Base-by-base conservation (phyloP, 148 eudicot species). In the Fagopyrum tataricum region DNA sequence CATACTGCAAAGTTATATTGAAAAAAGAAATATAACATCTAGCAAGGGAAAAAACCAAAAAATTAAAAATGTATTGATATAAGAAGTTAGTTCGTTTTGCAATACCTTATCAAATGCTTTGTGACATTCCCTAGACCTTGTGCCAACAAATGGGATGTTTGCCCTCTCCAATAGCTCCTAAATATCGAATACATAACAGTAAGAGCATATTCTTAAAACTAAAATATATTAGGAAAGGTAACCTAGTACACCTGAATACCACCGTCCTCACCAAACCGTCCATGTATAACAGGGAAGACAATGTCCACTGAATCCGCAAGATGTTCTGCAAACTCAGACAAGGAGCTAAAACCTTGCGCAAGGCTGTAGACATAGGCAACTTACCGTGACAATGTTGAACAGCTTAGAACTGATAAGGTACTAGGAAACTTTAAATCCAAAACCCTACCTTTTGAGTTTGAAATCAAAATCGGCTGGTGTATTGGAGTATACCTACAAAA, bases 401-500 rank as follows among this genome's bases (percentile, higher is more conserved):
- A 37, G 44, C 42, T 64, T 64, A 64, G 18, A 31, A 64, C 4
- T 64, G 44, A 64, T 39, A 39, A 64, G 44, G 18, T 18, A 37
- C 42, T 39, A 5, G 37, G 70, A 69, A 76, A 74, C 48, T 67
- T 24, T 9, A 51, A 72, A 44, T 59, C 8, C 78, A 24, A 4
- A 44, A 51, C 70, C 70, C 76, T 58, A 88, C 93, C 96, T 90
- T 77, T 84, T 89, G 75, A 92, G 90, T 75, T 90, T 92, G 81
- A 92, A 92, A 83, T 92, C 97, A 82, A 90, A 92, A 85, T 92
- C 97, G 6, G 97, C 85, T 67, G 97, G 97, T 52, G 97, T 92
- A 84, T 92, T 92, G 48, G 97, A 92, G 82, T 92, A 92, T 31
- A 92, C 82, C 97, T 92, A 82, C 15, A 88, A 80, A 48, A 24